Evolutionary conservation across 345 rosid genomes (phyloP), one percentile per base, ranked within the genome.

Genomic region (Streptanthus diversifolius): DNA sequence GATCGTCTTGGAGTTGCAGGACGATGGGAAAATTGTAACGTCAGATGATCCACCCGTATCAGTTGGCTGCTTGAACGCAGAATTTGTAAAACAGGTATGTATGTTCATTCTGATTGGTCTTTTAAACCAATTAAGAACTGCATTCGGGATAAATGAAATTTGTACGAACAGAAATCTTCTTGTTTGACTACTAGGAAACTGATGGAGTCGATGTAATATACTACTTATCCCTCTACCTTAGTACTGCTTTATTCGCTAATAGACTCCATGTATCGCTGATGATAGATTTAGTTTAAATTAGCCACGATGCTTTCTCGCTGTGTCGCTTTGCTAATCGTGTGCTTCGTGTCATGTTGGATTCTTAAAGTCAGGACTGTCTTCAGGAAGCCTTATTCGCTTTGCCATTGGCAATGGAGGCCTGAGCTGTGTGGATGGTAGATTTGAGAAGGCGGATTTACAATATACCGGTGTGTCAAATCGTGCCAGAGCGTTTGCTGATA

Each of bases 1-100:
- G 98, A 85, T 90, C 43, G 98, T 91, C 54, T 84, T 95, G 87
- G 96, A 88, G 83, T 81, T 95, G 65, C 93, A 86, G 80, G 89
- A 83, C 41, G 93, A 88, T 75, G 87, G 96, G n/a, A 83, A 83
- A 76, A 63, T 95, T 66, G 81, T 81, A 52, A 88, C 99, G 37
- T 91, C 96, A 43, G 99, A 95, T 81, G 93, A 90, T 70, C 96
- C 93, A 76, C 85, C 91, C 19, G 90, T 88, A 54, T 66, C 71
- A 29, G 85, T 95, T 75, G 85, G 90, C 70, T 82, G 87, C 82
- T 78, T 95, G 77, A 83, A 87, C 11, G 68, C 70, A 15, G 93
- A 85, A 47, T 82, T 91, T 71, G 77, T 91, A 53, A 80, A 80
- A 67, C 63, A 83, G 91, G 99, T 91, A 79, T 66, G 99, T 91